Evolutionary conservation across 352 stramenopile species (phyloP).

Genomic region (Phytophthora sojae): DNA sequence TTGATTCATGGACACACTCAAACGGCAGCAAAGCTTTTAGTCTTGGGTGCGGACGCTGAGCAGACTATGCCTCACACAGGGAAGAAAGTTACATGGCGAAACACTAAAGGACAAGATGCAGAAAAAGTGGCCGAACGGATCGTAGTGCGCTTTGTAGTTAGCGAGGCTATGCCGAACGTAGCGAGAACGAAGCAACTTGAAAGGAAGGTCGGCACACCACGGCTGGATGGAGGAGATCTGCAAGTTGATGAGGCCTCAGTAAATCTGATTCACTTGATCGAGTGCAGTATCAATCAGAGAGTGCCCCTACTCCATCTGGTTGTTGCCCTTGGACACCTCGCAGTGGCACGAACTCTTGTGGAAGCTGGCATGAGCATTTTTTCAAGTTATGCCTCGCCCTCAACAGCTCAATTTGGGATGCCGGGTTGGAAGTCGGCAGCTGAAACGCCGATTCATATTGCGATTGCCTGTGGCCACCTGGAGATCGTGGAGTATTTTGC

Average conservation of each 20-base stretch:
- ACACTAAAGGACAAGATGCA: not conserved
- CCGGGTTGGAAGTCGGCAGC: slow-evolving; percentile 9
- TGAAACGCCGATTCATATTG: slow-evolving; percentile 61
- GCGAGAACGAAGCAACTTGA: slow-evolving; percentile 19
- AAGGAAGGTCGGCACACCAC: not conserved
- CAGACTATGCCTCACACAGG: slow-evolving; percentile 46
- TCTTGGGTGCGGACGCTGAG: slow-evolving; percentile 58
- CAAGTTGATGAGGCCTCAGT: slow-evolving; percentile 17
- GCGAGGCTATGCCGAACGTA: slow-evolving; percentile 36
- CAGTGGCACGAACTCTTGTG: slow-evolving; percentile 45
- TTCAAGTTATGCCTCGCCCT: slow-evolving; percentile 1
- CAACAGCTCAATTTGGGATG: slow-evolving; percentile 1
- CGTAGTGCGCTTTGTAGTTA: slow-evolving; percentile 34
- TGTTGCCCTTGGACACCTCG: slow-evolving; percentile 45
- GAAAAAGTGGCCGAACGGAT: slow-evolving; percentile 12
- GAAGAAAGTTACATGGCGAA: slow-evolving; percentile 24
- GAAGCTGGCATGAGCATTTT: slow-evolving; percentile 59
- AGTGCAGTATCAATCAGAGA: slow-evolving; percentile 52
- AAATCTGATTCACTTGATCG: slow-evolving; percentile 48
- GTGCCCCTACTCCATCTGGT: slow-evolving; percentile 53
- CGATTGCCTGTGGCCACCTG: slow-evolving; percentile 56
- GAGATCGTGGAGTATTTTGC: slow-evolving; percentile 54
- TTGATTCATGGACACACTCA: slow-evolving; percentile 61
- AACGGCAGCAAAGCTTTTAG: slow-evolving; percentile 64
- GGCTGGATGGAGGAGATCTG: not conserved